Evolutionary conservation across 2,329 filamentous ascomycete species (phyloP).

Genomic region (Ceratocystis lukuohia): DNA sequence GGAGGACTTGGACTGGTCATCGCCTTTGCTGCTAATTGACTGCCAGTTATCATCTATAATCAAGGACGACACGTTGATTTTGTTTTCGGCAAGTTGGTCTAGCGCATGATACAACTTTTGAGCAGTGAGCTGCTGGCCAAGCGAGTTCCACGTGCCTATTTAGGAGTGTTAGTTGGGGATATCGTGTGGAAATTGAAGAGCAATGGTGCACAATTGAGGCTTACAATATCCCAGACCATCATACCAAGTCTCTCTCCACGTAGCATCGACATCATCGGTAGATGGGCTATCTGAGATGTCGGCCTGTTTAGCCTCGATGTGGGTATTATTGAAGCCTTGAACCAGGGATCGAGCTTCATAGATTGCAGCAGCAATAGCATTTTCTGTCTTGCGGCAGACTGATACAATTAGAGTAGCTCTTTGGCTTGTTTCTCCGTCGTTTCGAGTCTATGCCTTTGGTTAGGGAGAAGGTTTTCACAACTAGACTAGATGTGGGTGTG

Average conservation of each 20-base stretch:
- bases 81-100: conserved; percentile 52
- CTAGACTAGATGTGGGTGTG: background rate
- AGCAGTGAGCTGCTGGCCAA: conserved; percentile 72
- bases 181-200: background rate
- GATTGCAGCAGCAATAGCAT: conserved; percentile 66
- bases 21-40: conserved; percentile 44
- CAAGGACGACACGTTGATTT: conserved; percentile 67
- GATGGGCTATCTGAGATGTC: background rate
- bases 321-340: background rate
- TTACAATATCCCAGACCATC: conserved; percentile 82
- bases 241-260: conserved; percentile 80
- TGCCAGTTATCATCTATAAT: conserved; percentile 99
- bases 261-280: conserved; percentile 37
- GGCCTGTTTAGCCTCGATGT: background rate
- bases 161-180: background rate
- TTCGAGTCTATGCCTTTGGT: conserved; percentile 38
- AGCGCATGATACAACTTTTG: conserved; percentile 66
- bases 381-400: conserved; percentile 58
- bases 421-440: conserved; percentile 47
- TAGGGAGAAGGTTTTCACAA: conserved; percentile 12
- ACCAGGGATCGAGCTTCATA: conserved; percentile 62
- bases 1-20: conserved; percentile 43
- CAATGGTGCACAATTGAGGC: conserved; percentile 21
- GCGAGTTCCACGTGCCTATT: conserved; percentile 74
- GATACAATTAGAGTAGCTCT: conserved; percentile 54